Base-by-base conservation (phyloP, 1,139 yeast genomes). In the Petasospora fabianii region DNA sequence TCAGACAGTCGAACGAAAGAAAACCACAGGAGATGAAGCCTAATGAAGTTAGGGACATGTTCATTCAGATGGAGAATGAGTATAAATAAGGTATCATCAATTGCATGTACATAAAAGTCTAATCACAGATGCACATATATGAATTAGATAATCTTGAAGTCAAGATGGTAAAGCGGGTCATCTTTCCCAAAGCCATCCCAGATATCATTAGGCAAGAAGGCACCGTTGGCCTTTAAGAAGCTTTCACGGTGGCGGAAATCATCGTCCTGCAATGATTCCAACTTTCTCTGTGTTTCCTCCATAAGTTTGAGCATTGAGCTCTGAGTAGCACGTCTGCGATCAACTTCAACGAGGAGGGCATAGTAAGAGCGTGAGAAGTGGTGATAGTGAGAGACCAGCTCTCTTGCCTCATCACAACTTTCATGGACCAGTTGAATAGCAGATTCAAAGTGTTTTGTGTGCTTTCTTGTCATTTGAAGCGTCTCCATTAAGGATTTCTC, bases 1-100 rank as follows among this genome's bases (percentile, higher is more conserved):
- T 92, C 6, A 73, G 97, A 55, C 63, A 78, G 15, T 68, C 88
- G 32, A 78, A 71, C 31, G 70, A 68, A 46, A 69, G 80, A 46
- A 71, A 68, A 44, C 64, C 81, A 11, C 61, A 62, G 32, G 66
- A 38, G 63, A 39, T 79, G 50, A 61, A 68, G 1, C 56, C 67
- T 3, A 69, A 69, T 5, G 78, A 78, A 40, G 70, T 78, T 11
- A 68, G 71, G 48, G 47, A 64, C 9, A 64, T 62, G 53, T 82
- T 84, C 55, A 64, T 68, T 13, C 57, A 62, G 0, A 59, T 79
- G 43, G 88, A 82, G 54, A 67, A 64, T 41, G 49, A 47, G 14
- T 77, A 71, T 55, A 54, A 63, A 44, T 64, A 50, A 32, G n/a
- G n/a, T n/a, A n/a, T n/a, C n/a, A n/a, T n/a, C n/a, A n/a, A n/a